Conservation (phyloP, 2,329 filamentous ascomycete genomes). For the Colletotrichum eremochloae region DNA sequence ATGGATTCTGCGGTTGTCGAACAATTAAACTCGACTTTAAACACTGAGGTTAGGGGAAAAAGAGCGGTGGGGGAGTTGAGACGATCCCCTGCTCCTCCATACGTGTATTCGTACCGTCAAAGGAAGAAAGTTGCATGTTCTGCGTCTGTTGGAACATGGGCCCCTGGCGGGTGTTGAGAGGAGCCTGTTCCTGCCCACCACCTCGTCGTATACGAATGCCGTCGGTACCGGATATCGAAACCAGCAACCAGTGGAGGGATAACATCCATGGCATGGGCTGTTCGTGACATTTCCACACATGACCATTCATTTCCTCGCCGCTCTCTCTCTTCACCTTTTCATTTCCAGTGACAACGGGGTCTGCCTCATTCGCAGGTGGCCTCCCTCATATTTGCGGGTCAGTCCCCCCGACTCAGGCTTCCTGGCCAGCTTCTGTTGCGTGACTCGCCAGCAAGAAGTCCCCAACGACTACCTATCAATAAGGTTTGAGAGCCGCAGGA, state of each 20-base stretch:
- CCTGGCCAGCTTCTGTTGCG: too few species aligned
- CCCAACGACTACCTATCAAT: too few species aligned
- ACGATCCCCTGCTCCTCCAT: neutral
- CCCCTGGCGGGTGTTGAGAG: neutral
- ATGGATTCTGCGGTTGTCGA: neutral
- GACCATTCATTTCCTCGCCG: accelerated
- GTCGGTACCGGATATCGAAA: neutral
- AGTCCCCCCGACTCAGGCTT: too few species aligned
- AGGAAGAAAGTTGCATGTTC: neutral
- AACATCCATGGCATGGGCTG: neutral
- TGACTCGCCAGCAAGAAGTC: too few species aligned
- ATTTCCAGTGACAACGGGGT: neutral
- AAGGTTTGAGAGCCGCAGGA: too few species aligned
- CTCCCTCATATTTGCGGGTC: neutral
- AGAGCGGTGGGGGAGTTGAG: neutral
- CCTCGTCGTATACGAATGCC: neutral
- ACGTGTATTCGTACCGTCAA: neutral
- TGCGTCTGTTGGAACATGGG: neutral
- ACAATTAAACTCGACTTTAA: neutral
- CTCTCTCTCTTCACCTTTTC: neutral
- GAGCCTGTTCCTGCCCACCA: neutral
- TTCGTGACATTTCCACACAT: neutral
- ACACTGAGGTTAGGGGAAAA: neutral
- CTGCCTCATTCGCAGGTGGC: neutral
- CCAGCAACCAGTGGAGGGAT: too few species aligned